Base-by-base conservation (phyloP, 2,329 filamentous ascomycete species). In the Talaromyces funiculosus region DNA sequence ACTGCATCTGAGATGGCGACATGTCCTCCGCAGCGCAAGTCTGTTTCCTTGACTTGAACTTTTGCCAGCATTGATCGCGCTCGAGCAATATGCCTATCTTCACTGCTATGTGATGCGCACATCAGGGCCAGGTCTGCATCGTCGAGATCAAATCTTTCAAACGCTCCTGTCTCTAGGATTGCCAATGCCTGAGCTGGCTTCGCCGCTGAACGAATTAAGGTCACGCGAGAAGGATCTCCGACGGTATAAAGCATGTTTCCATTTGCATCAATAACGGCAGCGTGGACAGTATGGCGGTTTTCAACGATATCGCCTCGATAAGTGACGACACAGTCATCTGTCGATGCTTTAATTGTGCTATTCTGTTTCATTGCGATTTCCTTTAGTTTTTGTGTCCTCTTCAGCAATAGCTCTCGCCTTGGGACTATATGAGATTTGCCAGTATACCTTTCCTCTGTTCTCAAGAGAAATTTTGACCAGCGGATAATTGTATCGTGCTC, bases 31-130 rank as follows among this genome's bases (percentile, higher is more conserved):
- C 79, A 81, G 2, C 69, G 67, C 2, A 81, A 68, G 57, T 79
- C 67, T 0, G 55, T 43, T 59, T 81, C 77, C 0, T 54, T 10
- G n/a, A 22, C 26, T 0, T 63, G 60, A 2, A 72, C 67, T 53
- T 73, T 77, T 4, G 18, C 62, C 4, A 82, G 64, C 70, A 81
- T 81, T 0, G 16, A 42, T 5, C 62, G 66, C 1, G 77, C 74
- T 1, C 76, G 75, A 0, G 60, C 12, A 26, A 79, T 64, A 57
- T 81, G 79, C 10, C 69, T 62, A 0, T 75, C 70, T 63, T 82
- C 78, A 57, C 74, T 75, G 62, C 64, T 81, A 61, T 82, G 78
- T 0, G 79, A 81, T 2, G 78, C 77, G 60, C 79, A 80, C 70
- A 79, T 77, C 1, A 81, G 66, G 0, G 78, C 80, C 1, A 82